A percentile compares a stretch with the other conserved stretches of the same genome.
These are phyloP conservation scores for Tricladium varicosporioides DNA, from an alignment of 2,329 filamentous ascomycete species.

Conservation along the genomic window DNA sequence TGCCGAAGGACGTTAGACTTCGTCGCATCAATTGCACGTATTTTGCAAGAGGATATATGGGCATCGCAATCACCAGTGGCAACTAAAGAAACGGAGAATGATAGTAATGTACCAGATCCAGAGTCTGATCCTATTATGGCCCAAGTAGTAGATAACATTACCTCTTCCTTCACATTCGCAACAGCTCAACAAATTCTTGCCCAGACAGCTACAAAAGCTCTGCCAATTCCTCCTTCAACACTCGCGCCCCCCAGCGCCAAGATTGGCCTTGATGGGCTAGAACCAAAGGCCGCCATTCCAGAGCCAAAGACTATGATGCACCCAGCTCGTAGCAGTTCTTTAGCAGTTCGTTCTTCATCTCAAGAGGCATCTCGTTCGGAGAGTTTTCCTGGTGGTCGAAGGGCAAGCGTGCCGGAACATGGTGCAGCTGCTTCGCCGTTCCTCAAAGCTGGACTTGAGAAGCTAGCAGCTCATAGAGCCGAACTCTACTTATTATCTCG, in stretches of 20 bases:
- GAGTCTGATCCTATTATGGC: slow-evolving; percentile 39
- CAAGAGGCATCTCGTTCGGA: slow-evolving; percentile 51
- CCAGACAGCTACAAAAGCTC: slow-evolving; percentile 67
- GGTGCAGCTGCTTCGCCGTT: slow-evolving; percentile 46
- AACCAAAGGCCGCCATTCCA: slow-evolving; percentile 61
- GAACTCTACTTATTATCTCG: slow-evolving; percentile 79
- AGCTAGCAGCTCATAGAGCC: slow-evolving; percentile 77
- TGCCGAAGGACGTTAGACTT: slow-evolving; percentile 82
- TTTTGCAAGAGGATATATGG: slow-evolving; percentile 75
- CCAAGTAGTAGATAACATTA: slow-evolving; percentile 68
- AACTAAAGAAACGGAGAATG: slow-evolving; percentile 28
- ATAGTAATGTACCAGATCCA: slow-evolving; percentile 31
- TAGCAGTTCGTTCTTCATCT: slow-evolving; percentile 43
- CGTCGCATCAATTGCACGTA: slow-evolving; percentile 74
- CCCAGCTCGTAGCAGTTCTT: slow-evolving; percentile 62
- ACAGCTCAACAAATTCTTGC: slow-evolving; percentile 73
- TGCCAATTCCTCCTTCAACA: slow-evolving; percentile 63
- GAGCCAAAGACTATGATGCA: slow-evolving; percentile 72
- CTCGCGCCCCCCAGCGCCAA: slow-evolving; percentile 38
- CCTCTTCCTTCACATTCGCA: slow-evolving; percentile 76
- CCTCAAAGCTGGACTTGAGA: slow-evolving; percentile 67
- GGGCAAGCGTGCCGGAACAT: slow-evolving; percentile 37
- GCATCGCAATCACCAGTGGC: slow-evolving; percentile 46
- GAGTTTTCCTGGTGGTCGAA: slow-evolving; percentile 49
- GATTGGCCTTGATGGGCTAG: slow-evolving; percentile 42